Evolutionary conservation across 495 filamentous ascomycete genomes (phyloP), one percentile per base, ranked within the genome.

Genomic region (Alectoria sarmentosa): DNA sequence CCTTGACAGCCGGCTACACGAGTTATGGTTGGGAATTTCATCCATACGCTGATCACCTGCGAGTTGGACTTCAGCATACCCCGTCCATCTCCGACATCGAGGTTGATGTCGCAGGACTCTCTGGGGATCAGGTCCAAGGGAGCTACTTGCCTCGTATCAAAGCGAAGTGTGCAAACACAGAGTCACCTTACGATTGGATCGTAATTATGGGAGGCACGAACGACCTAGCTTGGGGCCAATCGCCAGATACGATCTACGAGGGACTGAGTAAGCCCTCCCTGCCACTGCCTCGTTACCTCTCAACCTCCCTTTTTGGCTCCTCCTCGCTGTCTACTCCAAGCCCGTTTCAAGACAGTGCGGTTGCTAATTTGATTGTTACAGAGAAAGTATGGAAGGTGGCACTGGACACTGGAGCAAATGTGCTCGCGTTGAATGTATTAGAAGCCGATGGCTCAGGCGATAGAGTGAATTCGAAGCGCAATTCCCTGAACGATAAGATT

Each of bases 391-490:
- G 81, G 80, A 73, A 78, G 19, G 66, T 80, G 11, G 76, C 80
- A 2, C 74, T 86, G 4, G 63, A 69, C 1, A 73, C 75, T 21
- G 77, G 77, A 8, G 73, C 79, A 57, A 83, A 83, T 48, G 76
- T 89, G 4, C 73, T 89, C 5, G 80, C 84, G 0, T 71, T 87
- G 57, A 89, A 84, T 2, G 77, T 89, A 11, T 82, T 82, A 7
- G 86, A 88, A 54, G 71, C 69, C 21, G 65, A 80, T 37, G 73
- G 77, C 58, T 66, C 52, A 21, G 54, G 58, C 37, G 52, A 37
- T 1, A 30, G 21, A 19, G 37, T 52, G 32, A 49, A 60, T 28
- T 57, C 69, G 23, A 74, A 67, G 39, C 75, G 84, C 3, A 72
- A 76, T 34, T 67, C 70, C 42, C 67, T 89, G 63, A 88, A 89